Evolutionary conservation across 176 grass and related monocot genomes (phyloP).

Genomic region (Juncus inflexus): DNA sequence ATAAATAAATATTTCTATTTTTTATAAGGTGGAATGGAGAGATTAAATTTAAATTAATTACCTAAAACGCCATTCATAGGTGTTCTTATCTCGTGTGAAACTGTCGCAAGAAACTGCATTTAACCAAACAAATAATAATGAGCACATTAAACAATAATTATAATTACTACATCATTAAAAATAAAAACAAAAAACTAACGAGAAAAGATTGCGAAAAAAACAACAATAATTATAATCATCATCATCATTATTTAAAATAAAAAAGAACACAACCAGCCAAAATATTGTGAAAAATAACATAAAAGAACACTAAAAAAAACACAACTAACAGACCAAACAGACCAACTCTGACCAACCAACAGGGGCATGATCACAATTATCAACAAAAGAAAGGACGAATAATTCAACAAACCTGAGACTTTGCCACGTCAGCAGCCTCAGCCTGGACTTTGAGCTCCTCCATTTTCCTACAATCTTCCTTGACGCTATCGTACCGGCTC

Average conservation of each 20-base stretch:
- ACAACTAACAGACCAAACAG: too few relatives aligned
- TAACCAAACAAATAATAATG: slow-evolving; percentile 8
- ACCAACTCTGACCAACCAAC: too few relatives aligned
- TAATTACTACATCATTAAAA: too few relatives aligned
- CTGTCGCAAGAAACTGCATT: slow-evolving; percentile 91
- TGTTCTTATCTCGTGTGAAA: slow-evolving; percentile 98
- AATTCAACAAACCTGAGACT: slow-evolving; percentile 61
- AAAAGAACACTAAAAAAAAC: too few relatives aligned
- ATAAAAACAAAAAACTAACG: not conserved
- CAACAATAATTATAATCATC: too few relatives aligned
- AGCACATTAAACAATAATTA: too few relatives aligned
- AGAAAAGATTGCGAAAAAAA: not conserved
- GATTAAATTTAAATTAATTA: slow-evolving; percentile 25
- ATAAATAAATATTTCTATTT: not conserved
- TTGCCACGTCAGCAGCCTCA: slow-evolving; percentile 91
- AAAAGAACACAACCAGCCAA: too few relatives aligned
- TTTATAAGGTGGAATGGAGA: slow-evolving; percentile 16
- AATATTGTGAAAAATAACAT: too few relatives aligned
- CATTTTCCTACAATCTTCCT: slow-evolving; percentile 90
- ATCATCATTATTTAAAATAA: too few relatives aligned
- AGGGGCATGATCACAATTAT: not conserved
- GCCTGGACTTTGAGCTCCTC: slow-evolving; percentile 91
- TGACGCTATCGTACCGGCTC: slow-evolving; percentile 82
- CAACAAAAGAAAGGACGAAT: slow-evolving; percentile 6
- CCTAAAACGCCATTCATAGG: slow-evolving; percentile 98